A percentile compares a stretch with the other conserved stretches of the same genome.
These are phyloP conservation scores for Phaeotremella skinneri DNA, from an alignment of 768 basidiomycete species.

Conservation along the genomic window DNA sequence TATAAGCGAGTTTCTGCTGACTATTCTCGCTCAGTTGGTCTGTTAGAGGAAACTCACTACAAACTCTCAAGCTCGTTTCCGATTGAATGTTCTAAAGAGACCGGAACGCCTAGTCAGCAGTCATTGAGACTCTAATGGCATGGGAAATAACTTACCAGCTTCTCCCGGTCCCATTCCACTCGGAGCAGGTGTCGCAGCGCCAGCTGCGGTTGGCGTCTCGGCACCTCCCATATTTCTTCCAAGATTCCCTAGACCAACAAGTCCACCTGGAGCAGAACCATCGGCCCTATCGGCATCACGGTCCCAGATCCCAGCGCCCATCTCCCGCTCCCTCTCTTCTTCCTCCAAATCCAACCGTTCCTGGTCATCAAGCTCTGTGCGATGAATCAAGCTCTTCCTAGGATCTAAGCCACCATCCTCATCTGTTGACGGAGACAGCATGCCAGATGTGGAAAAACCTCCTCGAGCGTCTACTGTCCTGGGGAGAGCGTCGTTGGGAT, in stretches of 20 bases:
- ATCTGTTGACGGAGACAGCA: constrained; percentile 34
- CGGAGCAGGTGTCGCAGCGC: too few relatives aligned
- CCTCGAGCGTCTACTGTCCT: not conserved
- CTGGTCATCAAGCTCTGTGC: constrained; percentile 36
- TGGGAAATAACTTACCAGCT: constrained; percentile 15
- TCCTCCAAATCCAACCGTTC: constrained; percentile 43
- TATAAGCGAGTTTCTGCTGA: too few relatives aligned
- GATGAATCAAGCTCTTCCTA: constrained; percentile 19
- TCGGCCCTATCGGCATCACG: not conserved
- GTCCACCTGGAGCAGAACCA: not conserved
- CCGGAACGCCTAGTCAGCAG: constrained; percentile 39
- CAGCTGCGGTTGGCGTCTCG: too few relatives aligned
- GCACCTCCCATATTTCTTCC: constrained; percentile 1
- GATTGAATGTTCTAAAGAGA: constrained; percentile 51
- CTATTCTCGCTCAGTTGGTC: not conserved
- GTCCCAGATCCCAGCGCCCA: constrained; percentile 6
- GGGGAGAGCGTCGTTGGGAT: not conserved
- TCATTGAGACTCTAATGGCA: too few relatives aligned
- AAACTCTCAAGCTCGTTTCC: constrained; percentile 50
- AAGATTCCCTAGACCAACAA: not conserved
- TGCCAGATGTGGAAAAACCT: constrained; percentile 12
- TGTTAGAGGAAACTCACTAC: constrained; percentile 42
- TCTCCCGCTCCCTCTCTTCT: constrained; percentile 32
- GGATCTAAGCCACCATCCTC: constrained; percentile 32
- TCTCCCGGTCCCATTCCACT: too few relatives aligned